Evolutionary conservation across 1,139 yeast species (phyloP).

Genomic region (Candida pseudocylindracea): DNA sequence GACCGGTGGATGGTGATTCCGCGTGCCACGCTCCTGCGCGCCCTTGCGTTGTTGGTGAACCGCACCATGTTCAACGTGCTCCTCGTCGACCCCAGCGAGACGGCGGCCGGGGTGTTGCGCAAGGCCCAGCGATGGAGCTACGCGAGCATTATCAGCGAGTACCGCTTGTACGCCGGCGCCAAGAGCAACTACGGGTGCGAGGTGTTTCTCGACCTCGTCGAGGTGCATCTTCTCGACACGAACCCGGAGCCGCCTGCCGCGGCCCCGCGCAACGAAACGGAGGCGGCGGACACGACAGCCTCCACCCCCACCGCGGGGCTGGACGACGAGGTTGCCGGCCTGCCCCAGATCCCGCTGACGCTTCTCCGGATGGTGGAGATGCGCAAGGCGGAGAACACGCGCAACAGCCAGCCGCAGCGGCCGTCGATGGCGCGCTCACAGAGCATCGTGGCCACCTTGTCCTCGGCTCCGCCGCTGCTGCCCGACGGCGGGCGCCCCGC

Average conservation of each 20-base stretch:
- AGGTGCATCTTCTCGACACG: conserved; percentile 25
- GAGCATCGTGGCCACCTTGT: conserved; percentile 4
- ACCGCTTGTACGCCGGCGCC: conserved; percentile 46
- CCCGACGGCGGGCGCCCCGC: conserved; percentile 3
- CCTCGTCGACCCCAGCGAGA: conserved; percentile 59
- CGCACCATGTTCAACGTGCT: conserved; percentile 43
- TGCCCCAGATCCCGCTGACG: conserved; percentile 48
- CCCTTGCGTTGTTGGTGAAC: conserved; percentile 41
- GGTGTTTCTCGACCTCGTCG: conserved; percentile 53
- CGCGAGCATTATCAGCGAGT: conserved; percentile 67
- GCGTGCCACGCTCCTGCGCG: conserved; percentile 27
- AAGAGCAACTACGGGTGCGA: conserved; percentile 62
- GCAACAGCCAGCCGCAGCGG: neutral
- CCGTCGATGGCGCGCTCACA: neutral
- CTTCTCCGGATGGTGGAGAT: conserved; percentile 31
- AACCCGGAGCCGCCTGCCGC: neutral
- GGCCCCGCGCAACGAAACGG: conserved; percentile 4
- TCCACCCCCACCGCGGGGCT: conserved; percentile 12
- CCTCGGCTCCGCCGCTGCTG: conserved; percentile 6
- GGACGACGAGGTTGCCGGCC: conserved; percentile 30
- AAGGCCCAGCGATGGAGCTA: conserved; percentile 79
- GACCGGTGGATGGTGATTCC: conserved; percentile 60
- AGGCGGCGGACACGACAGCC: conserved; percentile 10
- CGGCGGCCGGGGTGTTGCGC: conserved; percentile 60
- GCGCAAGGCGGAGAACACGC: conserved; percentile 14